Conservation (phyloP, 441 rosid genomes). For the Sinapis alba region DNA sequence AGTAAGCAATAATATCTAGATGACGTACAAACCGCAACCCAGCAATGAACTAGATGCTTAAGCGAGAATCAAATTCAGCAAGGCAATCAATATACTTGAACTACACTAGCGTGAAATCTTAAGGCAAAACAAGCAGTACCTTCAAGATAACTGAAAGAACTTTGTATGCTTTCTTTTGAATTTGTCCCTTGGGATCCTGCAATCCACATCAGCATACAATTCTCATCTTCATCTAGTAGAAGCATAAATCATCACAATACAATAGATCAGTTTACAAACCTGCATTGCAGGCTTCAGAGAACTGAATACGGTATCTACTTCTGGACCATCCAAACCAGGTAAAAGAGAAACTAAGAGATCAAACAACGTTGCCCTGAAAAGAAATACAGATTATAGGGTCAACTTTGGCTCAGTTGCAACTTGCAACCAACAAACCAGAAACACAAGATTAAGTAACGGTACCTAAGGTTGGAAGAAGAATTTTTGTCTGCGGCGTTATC, state of each 20-base stretch:
- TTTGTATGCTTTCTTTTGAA: conserved; percentile 95
- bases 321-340: conserved; percentile 69
- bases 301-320: conserved; percentile 54
- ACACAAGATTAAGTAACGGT: neutral
- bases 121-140: conserved; percentile 46
- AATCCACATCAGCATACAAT: conserved; percentile 24
- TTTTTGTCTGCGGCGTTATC: conserved; percentile 51
- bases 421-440: neutral
- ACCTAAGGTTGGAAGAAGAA: conserved; percentile 60
- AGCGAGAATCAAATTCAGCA: conserved; percentile 9
- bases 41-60: conserved; percentile 8
- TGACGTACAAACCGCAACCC: neutral
- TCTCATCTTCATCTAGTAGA: conserved; percentile 13
- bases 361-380: conserved; percentile 77
- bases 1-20: neutral
- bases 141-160: conserved; percentile 76
- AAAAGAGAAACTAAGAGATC: conserved; percentile 81
- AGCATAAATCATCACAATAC: conserved; percentile 8
- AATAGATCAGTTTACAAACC: conserved; percentile 46
- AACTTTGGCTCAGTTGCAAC: conserved; percentile 10
- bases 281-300: conserved; percentile 77
- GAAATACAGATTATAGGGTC: conserved; percentile 25
- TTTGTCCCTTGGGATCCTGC: conserved; percentile 74
- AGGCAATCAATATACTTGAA: conserved; percentile 6
- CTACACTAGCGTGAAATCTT: conserved; percentile 1